phyloP scores from a whole-genome alignment of 495 filamentous ascomycete genomes.

The Neurospora sp. region DNA sequence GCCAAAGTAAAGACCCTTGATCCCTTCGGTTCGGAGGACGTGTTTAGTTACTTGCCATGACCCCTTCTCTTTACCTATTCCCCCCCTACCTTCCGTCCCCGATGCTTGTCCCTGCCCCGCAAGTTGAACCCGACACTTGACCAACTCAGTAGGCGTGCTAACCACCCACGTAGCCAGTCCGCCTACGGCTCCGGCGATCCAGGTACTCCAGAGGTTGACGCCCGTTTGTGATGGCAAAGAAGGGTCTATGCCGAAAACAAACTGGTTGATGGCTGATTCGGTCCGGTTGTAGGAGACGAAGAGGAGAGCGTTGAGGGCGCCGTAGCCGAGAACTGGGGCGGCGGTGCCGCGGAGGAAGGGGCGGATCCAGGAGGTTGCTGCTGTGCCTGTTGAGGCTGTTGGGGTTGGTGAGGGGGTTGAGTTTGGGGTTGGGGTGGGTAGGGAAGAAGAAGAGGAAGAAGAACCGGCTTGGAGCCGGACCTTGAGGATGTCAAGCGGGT shows the following conservation, averaged over 20 bases:
- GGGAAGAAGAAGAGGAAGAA: constrained; percentile 45
- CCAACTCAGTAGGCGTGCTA: constrained; percentile 73
- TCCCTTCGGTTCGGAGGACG: constrained; percentile 49
- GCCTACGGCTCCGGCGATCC: constrained; percentile 63
- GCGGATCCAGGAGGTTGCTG: constrained; percentile 22
- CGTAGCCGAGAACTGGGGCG: constrained; percentile 77
- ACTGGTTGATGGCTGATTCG: constrained; percentile 42
- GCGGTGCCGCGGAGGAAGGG: constrained; percentile 52
- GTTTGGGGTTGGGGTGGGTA: constrained; percentile 67
- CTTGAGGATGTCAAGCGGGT: constrained; percentile 80
- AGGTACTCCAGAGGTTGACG: constrained; percentile 46
- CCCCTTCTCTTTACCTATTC: neutral
- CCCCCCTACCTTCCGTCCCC: neutral
- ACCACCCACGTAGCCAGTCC: constrained; percentile 75
- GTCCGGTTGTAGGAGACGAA: constrained; percentile 80
- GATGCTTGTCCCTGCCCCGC: neutral
- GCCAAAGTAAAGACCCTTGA: constrained; percentile 65
- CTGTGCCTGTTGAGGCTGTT: constrained; percentile 59
- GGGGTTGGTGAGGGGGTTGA: constrained; percentile 59
- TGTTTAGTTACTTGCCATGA: constrained; percentile 55
- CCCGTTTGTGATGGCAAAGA: constrained; percentile 6
- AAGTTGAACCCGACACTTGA: constrained; percentile 74
- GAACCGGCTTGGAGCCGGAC: constrained; percentile 59
- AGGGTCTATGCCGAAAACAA: constrained; percentile 13
- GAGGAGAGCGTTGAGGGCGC: constrained; percentile 77